Conservation (phyloP, 2,329 filamentous ascomycete genomes). For the Hyphodiscus sp. region DNA sequence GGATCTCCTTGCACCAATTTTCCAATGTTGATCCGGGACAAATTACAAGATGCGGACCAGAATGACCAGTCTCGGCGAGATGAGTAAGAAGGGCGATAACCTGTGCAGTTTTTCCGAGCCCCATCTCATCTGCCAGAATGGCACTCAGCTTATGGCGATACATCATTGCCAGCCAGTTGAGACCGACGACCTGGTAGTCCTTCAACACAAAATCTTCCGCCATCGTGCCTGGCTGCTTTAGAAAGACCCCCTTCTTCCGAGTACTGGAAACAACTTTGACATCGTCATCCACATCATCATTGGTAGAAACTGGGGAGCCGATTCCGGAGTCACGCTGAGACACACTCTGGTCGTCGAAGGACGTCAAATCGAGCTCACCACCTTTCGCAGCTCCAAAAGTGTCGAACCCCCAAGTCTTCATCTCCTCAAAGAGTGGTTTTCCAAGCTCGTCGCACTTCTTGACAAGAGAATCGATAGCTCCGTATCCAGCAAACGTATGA, state of each 20-base stretch:
- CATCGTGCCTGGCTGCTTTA: slow-evolving; percentile 67
- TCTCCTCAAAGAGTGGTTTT: slow-evolving; percentile 55
- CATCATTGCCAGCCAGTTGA: slow-evolving; percentile 89
- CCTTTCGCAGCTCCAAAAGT: slow-evolving; percentile 52
- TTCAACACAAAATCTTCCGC: slow-evolving; percentile 71
- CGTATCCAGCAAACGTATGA: slow-evolving; percentile 72
- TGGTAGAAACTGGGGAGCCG: slow-evolving; percentile 47
- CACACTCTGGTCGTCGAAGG: slow-evolving; percentile 33
- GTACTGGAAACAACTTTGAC: slow-evolving; percentile 26
- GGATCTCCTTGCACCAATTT: slow-evolving; percentile 91
- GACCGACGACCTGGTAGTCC: slow-evolving; percentile 85
- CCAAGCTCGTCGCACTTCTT: slow-evolving; percentile 68
- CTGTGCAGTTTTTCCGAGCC: slow-evolving; percentile 91
- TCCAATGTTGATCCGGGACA: slow-evolving; percentile 91
- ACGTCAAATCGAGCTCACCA: slow-evolving; percentile 51
- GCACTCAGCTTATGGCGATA: slow-evolving; percentile 75
- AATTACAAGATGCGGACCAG: slow-evolving; percentile 75
- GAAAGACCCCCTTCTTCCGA: slow-evolving; percentile 23
- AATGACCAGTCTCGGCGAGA: slow-evolving; percentile 61
- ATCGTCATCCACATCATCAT: slow-evolving; percentile 40
- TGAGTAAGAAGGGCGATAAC: slow-evolving; percentile 89
- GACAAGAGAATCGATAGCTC: slow-evolving; percentile 78
- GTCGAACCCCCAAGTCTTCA: slow-evolving; percentile 63
- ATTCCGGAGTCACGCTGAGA: slow-evolving; percentile 58
- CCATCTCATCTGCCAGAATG: slow-evolving; percentile 97